phyloP scores from a whole-genome alignment of 1,284 basidiomycete species.

The Sporisorium scitamineum region DNA sequence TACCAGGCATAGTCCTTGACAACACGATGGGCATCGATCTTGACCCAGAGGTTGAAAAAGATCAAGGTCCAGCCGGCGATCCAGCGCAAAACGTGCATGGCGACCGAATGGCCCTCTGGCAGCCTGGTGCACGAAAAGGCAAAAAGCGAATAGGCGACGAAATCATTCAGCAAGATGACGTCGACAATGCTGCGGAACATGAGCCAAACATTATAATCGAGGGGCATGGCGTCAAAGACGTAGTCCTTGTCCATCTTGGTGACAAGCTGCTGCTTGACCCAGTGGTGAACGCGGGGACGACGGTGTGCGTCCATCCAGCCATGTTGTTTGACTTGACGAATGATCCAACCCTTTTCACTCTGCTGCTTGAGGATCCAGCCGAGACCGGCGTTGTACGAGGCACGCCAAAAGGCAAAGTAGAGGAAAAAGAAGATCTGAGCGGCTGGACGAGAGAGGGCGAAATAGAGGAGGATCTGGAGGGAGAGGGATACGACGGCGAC shows the following conservation, averaged over 20 bases:
- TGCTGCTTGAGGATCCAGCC: slow-evolving; percentile 94
- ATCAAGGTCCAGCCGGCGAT: slow-evolving; percentile 85
- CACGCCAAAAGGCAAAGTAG: slow-evolving; percentile 93
- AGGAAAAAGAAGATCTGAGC: slow-evolving; percentile 77
- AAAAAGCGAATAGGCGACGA: slow-evolving; percentile 93
- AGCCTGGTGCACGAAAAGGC: slow-evolving; percentile 81
- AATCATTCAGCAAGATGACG: slow-evolving; percentile 89
- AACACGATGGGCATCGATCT: slow-evolving; percentile 94
- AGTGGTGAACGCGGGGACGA: slow-evolving; percentile 77
- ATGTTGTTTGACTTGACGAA: slow-evolving; percentile 79
- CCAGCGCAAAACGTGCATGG: slow-evolving; percentile 87
- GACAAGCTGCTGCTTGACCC: slow-evolving; percentile 86
- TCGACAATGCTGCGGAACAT: slow-evolving; percentile 91
- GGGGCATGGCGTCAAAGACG: slow-evolving; percentile 77
- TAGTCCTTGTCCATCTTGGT: slow-evolving; percentile 95
- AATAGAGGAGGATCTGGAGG: slow-evolving; percentile 83
- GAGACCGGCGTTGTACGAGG: slow-evolving; percentile 90
- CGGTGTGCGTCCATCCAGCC: slow-evolving; percentile 88
- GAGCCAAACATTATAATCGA: slow-evolving; percentile 77
- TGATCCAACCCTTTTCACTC: slow-evolving; percentile 93
- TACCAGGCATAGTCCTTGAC: slow-evolving; percentile 86
- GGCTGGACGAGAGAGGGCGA: slow-evolving; percentile 72
- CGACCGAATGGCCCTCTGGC: slow-evolving; percentile 78
- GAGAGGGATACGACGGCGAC: slow-evolving; percentile 84
- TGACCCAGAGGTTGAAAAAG: slow-evolving; percentile 97